Evolutionary conservation across 2,329 filamentous ascomycete genomes (phyloP), one percentile per base, ranked within the genome.

Genomic region (Fusarium domesticum): DNA sequence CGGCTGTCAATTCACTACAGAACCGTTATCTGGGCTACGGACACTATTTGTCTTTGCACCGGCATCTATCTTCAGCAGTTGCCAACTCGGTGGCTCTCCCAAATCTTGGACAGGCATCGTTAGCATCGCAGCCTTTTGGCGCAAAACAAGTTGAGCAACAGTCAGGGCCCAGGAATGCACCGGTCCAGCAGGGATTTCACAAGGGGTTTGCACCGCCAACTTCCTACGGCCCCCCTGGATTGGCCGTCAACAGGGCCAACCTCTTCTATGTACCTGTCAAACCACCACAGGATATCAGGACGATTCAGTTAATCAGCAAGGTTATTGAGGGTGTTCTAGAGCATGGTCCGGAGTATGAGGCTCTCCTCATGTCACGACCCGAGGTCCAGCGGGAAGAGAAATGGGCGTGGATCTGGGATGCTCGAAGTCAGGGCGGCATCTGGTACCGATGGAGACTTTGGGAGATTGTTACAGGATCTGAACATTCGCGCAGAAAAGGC

Each of bases 401-500:
- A 54, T 97, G 92, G 83, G 87, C 90, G 0, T 98, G 91, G 87
- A 74, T 98, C 5, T 98, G 89, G 84, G 86, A 97, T 64, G 79
- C 90, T 16, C 79, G 84, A 53, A 91, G 84, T 59, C 74, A 77
- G 50, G 90, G 83, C 18, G 92, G 86, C 14, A 80, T 95, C 14
- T 98, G 91, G 78, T 97, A 97, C 66, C 83, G 93, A 34, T 97
- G 89, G 87, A 82, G 89, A 35, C 63, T 97, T 35, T 96, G 91
- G 87, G 84, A 93, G 57, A 77, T 92, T 7, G 73, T 92, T n/a
- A 90, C 87, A 1, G 83, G 84, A 5, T 75, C 76, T 1, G 71
- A 76, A 33, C 62, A 70, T 4, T 68, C 65, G 14, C 63, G 64
- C 12, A 68, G 70, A 4, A 71, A 74, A 53, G 71, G 70, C 35